Base-by-base conservation (phyloP, 176 grass and related monocot genomes). In the Eremochloa ophiuroides region DNA sequence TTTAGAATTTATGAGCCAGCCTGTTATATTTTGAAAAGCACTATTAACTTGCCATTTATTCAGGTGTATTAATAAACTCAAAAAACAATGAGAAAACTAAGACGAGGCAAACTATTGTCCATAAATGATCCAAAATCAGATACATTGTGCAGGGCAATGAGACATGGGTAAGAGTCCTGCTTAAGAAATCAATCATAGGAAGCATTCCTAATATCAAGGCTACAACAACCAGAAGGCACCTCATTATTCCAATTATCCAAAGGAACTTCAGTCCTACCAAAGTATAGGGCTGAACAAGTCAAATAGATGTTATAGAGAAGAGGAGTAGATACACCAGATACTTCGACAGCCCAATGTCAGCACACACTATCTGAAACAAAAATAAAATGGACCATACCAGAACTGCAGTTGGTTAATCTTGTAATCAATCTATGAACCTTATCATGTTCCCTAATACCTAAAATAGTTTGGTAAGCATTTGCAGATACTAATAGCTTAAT, bases 401-500 rank as follows among this genome's bases (percentile, higher is more conserved):
- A 51, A 20, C 8, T 39, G 16, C 1, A 35, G 76, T 30, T 35
- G 18, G 5, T 35, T 10, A 31, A 50, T 33, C 22, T 53, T 35
- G 13, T 18, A 46, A 69, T 73, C 68, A 26, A 37, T 46, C 10
- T 1, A 46, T 23, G 7, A 46, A 44, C 16, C 17, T 44, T 63
- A 61, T 25, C 28, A 5, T 35, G 68, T 73, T 47, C 37, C 55
- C 67, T 26, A 62, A 73, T 62, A 74, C 78, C 47, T 69, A 70
- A 70, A 23, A 80, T 15, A 38, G 46, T 79, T 79, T 5, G 22
- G 62, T 51, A 48, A 37, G 40, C 77, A 66, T 66, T 51, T 81
- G 67, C 10, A 33, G 17, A 72, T 34, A 33, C 3, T 14, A 31
- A 41, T 71, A 70, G 10, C 26, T 16, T 30, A 33, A 12, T 61